Percentiles rank a stretch among this genome's conserved stretches.
These are phyloP conservation scores for Rhizopogon vinicolor DNA, from an alignment of 768 basidiomycete species.

Conservation along the genomic window DNA sequence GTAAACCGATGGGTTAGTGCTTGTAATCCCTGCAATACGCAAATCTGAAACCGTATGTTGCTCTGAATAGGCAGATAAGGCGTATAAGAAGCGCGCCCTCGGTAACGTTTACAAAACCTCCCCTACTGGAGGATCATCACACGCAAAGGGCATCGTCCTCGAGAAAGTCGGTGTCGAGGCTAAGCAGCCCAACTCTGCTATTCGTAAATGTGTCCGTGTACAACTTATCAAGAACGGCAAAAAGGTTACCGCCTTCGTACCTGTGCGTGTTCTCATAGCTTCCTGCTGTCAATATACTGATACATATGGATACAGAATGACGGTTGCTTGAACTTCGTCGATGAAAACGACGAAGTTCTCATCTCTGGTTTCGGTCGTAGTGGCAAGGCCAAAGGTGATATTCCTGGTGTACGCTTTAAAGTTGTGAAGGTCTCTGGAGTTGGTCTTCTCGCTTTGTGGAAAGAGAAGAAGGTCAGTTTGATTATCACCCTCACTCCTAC, in stretches of 20 bases:
- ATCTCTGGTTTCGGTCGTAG: constrained; percentile 99
- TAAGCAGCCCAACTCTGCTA: constrained; percentile 99
- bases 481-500: neutral
- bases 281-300: neutral
- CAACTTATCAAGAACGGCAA: constrained; percentile 99
- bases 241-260: constrained; percentile 99
- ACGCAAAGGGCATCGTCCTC: constrained; percentile 99
- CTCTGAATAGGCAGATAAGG: constrained; percentile 80
- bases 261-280: constrained; percentile 51
- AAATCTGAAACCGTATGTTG: constrained; percentile 10
- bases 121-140: constrained; percentile 97
- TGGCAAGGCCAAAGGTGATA: constrained; percentile 99
- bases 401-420: constrained; percentile 99
- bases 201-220: constrained; percentile 99
- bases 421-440: constrained; percentile 99
- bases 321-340: constrained; percentile 97
- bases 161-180: constrained; percentile 99
- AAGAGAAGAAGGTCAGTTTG: constrained; percentile 90
- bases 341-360: constrained; percentile 99
- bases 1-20: constrained; percentile 93
- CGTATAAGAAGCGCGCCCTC: constrained; percentile 98
- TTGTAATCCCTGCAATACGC: constrained; percentile 2
- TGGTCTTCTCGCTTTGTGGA: constrained; percentile 96
- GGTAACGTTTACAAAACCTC: constrained; percentile 99
- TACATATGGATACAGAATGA: constrained; percentile 58